Evolutionary conservation across 116 monocot species (phyloP).

Genomic region (Iris pallida): DNA sequence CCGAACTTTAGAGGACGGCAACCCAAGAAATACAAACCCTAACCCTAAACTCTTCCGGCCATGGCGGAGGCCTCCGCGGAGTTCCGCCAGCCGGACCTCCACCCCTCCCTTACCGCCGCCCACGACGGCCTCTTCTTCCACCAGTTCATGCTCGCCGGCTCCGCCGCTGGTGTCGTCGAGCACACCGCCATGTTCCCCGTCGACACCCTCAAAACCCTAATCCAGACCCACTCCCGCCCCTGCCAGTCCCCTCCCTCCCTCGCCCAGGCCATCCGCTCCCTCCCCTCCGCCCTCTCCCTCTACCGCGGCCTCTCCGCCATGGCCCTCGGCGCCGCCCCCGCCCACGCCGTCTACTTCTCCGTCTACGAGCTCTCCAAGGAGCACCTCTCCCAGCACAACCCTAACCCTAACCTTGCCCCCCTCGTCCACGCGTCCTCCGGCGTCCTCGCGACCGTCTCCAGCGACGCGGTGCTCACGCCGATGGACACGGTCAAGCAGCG

Average conservation of each 20-base stretch:
- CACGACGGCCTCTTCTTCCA: constrained; percentile 85
- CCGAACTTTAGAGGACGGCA: too few species aligned
- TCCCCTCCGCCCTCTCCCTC: constrained; percentile 47
- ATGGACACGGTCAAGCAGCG: constrained; percentile 97
- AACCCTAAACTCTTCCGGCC: not conserved
- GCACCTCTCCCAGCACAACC: constrained; percentile 45
- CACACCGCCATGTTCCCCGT: constrained; percentile 95
- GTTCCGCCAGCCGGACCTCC: constrained; percentile 31
- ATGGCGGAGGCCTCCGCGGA: constrained; percentile 39
- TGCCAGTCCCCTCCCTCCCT: constrained; percentile 35
- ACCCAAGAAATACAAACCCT: constrained; percentile 13
- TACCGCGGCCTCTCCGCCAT: constrained; percentile 88
- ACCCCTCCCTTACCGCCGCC: constrained; percentile 10
- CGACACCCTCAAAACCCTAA: constrained; percentile 95
- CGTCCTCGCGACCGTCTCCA: constrained; percentile 68
- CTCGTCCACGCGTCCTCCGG: constrained; percentile 70
- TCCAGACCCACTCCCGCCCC: constrained; percentile 53
- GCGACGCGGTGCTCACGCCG: constrained; percentile 87
- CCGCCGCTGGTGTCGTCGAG: constrained; percentile 81
- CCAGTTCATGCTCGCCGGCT: constrained; percentile 93
- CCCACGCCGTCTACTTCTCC: constrained; percentile 93
- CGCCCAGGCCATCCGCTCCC: constrained; percentile 41
- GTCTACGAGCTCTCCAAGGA: constrained; percentile 73
- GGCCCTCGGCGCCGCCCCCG: constrained; percentile 85
- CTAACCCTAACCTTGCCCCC: constrained; percentile 19